A percentile compares a stretch with the other conserved stretches of the same genome.
phyloP scores from a whole-genome alignment of 805 yeast genomes.

The Alloascoidea hylecoeti region DNA sequence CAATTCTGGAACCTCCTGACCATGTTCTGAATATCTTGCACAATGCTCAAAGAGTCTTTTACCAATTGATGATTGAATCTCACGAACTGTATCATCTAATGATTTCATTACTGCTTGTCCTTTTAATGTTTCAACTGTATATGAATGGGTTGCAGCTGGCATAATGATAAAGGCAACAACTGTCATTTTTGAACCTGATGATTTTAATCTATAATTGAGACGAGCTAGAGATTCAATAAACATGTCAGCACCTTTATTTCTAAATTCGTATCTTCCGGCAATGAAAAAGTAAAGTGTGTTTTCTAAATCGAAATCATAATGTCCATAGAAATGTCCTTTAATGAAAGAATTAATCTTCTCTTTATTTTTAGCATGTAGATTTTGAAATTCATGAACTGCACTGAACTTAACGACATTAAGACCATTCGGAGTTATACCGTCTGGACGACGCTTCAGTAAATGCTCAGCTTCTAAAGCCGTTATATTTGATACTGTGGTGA shows the following conservation, averaged over 20 bases:
- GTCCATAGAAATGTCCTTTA: constrained; percentile 95
- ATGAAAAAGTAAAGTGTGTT: constrained; percentile 91
- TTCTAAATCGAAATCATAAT: constrained; percentile 86
- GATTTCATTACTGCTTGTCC: constrained; percentile 95
- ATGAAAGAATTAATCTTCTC: constrained; percentile 89
- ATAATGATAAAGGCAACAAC: constrained; percentile 95
- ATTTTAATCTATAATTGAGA: constrained; percentile 76
- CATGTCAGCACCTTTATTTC: constrained; percentile 95
- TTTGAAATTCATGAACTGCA: constrained; percentile 97
- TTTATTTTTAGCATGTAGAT: constrained; percentile 83
- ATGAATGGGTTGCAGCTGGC: constrained; percentile 93
- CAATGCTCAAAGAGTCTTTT: constrained; percentile 84
- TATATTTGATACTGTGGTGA: constrained; percentile 93
- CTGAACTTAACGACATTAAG: constrained; percentile 90
- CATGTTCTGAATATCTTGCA: constrained; percentile 36
- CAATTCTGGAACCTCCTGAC: constrained; percentile 53
- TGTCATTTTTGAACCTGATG: constrained; percentile 71
- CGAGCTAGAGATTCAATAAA: constrained; percentile 88
- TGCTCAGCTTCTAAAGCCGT: constrained; percentile 96
- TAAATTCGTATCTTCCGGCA: constrained; percentile 93
- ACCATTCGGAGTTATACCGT: constrained; percentile 95
- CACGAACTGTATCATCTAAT: constrained; percentile 75
- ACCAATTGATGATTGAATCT: constrained; percentile 78
- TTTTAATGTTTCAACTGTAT: constrained; percentile 88
- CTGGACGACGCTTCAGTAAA: constrained; percentile 88